Conservation (phyloP, 2,329 filamentous ascomycete genomes). For the Chaetomiaceae sp. region DNA sequence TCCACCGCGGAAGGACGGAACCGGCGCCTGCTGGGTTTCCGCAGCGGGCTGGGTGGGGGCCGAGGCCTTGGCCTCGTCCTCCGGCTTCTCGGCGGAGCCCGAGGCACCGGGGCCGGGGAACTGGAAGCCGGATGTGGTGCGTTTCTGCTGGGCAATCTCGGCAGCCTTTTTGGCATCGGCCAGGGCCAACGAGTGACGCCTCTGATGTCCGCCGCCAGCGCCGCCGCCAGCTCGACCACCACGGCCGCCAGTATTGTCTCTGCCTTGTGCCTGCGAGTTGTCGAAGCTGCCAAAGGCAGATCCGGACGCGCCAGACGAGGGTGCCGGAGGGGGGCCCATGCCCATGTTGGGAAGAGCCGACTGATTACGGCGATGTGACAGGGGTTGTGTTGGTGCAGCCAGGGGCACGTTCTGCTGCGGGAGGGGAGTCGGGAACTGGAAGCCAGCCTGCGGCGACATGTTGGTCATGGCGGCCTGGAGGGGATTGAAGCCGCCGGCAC, state of each 20-base stretch:
- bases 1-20: constrained; percentile 47
- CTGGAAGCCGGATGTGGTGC: constrained; percentile 89
- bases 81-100: constrained; percentile 55
- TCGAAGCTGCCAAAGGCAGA: constrained; percentile 75
- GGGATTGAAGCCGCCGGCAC: constrained; percentile 68
- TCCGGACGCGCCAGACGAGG: constrained; percentile 84
- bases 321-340: constrained; percentile 67
- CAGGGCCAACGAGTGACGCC: constrained; percentile 89
- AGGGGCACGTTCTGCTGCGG: constrained; percentile 69
- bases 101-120: constrained; percentile 75
- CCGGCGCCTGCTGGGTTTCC: constrained; percentile 39
- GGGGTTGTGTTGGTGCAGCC: constrained; percentile 71
- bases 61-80: constrained; percentile 44
- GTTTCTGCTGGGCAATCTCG: constrained; percentile 92
- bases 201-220: constrained; percentile 74
- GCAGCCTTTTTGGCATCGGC: constrained; percentile 97
- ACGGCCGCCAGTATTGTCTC: constrained; percentile 64
- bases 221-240: constrained; percentile 69
- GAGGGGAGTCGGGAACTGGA: constrained; percentile 82
- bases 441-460: constrained; percentile 73
- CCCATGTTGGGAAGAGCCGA: constrained; percentile 88
- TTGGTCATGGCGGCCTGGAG: constrained; percentile 76
- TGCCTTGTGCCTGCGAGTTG: constrained; percentile 52
- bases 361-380: constrained; percentile 94
- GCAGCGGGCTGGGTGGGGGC: constrained; percentile 30